Evolutionary conservation across 108 stramenopile species (phyloP), one percentile per base, ranked within the genome.

Genomic region (Cyclostephanos invisitatus): DNA sequence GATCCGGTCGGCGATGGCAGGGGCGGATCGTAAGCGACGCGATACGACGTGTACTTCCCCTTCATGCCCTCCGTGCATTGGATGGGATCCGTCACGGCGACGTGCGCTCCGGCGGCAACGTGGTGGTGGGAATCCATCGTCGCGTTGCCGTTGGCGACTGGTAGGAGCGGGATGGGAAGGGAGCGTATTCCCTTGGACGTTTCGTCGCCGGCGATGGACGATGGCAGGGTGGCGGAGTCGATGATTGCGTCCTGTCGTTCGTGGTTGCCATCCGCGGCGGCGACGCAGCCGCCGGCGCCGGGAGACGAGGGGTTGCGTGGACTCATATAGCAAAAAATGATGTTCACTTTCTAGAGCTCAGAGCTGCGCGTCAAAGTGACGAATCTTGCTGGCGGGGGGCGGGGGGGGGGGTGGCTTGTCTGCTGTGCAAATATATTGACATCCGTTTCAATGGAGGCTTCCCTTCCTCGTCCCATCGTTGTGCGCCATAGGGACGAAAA

Each of bases 51-150:
- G 65, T 65, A 73, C 63, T 73, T 73, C 12, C 78, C 78, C 40
- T 67, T 67, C 7, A 80, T 40, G 5, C 78, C 78, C 35, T 80
- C 78, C 12, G 40, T 64, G 21, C 40, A 44, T 36, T 67, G 67
- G n/a, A 68, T 42, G 25, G 78, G 78, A 57, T 80, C 78, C 17
- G 72, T 63, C 36, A 80, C 78, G 50, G 78, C 73, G 49, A 80
- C 67, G 40, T 73, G 72, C 7, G 65, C 64, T 5, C 68, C 60
- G 5, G 61, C 29, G 40, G 40, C 4, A 4, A 4, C 32, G n/a
- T n/a, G n/a, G n/a, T n/a, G n/a, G n/a, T n/a, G n/a, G 36, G 36
- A 37, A 37, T 37, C 36, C 36, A n/a, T n/a, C n/a, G n/a, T n/a
- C n/a, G n/a, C n/a, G 36, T 29, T 38, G 22, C 46, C 27, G 50